Evolutionary conservation across 164 flowering plant species (phyloP).

Genomic region (Chimonanthus praecox): DNA sequence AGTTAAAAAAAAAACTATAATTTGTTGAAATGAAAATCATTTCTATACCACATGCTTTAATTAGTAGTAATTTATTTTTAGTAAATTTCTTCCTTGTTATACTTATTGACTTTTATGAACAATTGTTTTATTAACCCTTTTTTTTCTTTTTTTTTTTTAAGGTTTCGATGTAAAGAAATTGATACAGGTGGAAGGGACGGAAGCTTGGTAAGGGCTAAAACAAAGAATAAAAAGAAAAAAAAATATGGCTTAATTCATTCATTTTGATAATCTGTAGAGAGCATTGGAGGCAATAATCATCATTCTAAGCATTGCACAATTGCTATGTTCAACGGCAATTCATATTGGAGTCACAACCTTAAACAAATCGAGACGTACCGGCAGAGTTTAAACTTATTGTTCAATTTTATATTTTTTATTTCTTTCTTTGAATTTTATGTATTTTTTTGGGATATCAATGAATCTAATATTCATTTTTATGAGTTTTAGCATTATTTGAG

Average conservation of each 20-base stretch:
- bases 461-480: too few species aligned
- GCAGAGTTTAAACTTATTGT: neutral
- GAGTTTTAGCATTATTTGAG: too few species aligned
- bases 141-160: conserved; percentile 22
- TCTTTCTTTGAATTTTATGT: too few species aligned
- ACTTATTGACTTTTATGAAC: too few species aligned
- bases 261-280: conserved; percentile 34
- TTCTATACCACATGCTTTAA: too few species aligned
- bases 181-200: conserved; percentile 47
- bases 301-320: conserved; percentile 59
- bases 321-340: conserved; percentile 56
- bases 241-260: neutral
- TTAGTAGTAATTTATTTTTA: too few species aligned
- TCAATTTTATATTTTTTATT: too few species aligned
- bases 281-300: conserved; percentile 58
- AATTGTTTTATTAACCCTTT: too few species aligned
- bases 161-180: conserved; percentile 89
- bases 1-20: too few species aligned
- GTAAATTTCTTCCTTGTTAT: too few species aligned
- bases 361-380: neutral
- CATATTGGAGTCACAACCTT: conserved; percentile 39
- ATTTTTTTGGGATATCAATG: too few species aligned
- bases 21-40: too few species aligned
- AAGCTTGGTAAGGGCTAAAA: conserved; percentile 42
- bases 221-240: neutral